Base-by-base conservation (phyloP, 2,329 filamentous ascomycete genomes). In the Teratosphaeria zuluensis region DNA sequence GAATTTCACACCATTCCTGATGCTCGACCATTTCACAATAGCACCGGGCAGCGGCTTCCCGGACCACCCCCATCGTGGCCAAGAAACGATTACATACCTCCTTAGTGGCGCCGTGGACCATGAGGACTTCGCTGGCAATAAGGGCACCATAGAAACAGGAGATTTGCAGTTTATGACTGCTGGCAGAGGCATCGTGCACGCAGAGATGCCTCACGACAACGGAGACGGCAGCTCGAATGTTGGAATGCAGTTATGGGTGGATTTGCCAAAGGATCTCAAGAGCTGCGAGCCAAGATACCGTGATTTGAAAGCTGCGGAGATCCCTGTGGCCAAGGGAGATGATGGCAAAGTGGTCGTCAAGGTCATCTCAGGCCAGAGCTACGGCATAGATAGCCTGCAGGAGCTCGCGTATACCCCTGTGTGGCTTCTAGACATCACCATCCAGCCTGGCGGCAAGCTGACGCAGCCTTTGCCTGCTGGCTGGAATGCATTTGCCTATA, bases 81-180 rank as follows among this genome's bases (percentile, higher is more conserved):
- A 95, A 74, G 90, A 96, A 68, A 88, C 85, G 16, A 94, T 96
- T 71, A 96, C 91, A 0, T 96, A 96, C 72, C 80, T 97, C 32
- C 80, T 97, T n/a, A 77, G 82, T 14, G 92, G 92, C 64, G 89
- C 83, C 3, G 85, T 95, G 60, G 90, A 96, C 75, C 91, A 96
- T 70, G 91, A 96, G 76, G 91, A 96, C 73, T 96, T 96, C 66
- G 86, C 89, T 1, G 91, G 91, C 12, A 86, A 94, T 76, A 81
- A 81, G 55, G 94, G 92, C 59, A 94, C 88, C 3, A 90, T 97
- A 65, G 81, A 87, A 61, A 76, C 88, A 0, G 92, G 92, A n/a
- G 92, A 96, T 71, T 77, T 97, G 54, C 92, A 97, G 72, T 97
- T 97, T 80, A 97, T 97, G 94, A 96, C 92, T 0, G 92, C 92